Conservation (phyloP, 371 early-diverging fungal species). For the Lichtheimia ramosa region DNA sequence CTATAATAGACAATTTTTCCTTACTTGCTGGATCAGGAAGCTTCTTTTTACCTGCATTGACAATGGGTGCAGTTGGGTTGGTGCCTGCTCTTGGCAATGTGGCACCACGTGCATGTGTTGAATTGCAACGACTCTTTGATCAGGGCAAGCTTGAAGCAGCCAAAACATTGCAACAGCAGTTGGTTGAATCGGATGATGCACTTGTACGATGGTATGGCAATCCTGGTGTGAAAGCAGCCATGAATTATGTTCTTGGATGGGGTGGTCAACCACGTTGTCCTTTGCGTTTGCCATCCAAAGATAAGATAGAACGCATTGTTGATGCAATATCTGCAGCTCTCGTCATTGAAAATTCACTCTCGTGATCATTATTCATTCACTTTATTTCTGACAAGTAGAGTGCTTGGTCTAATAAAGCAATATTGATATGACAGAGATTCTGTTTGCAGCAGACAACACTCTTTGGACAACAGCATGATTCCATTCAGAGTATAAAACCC, state of each 20-base stretch:
- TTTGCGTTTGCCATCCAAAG: conserved; percentile 19
- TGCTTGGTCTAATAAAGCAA: too few relatives aligned
- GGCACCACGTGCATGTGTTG: conserved; percentile 35
- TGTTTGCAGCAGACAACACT: too few relatives aligned
- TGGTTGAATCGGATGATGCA: conserved; percentile 47
- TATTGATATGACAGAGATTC: too few relatives aligned
- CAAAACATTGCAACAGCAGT: conserved; percentile 29
- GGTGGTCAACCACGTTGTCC: conserved; percentile 44
- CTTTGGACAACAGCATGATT: too few relatives aligned
- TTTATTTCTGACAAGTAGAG: too few relatives aligned
- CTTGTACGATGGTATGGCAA: conserved; percentile 45
- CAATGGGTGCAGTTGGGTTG: conserved; percentile 41
- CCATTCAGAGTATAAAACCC: too few relatives aligned
- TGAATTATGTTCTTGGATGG: conserved; percentile 31
- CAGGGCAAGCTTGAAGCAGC: conserved; percentile 32
- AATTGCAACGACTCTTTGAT: conserved; percentile 34
- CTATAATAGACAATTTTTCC: conserved; percentile 19
- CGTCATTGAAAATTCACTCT: conserved; percentile 19
- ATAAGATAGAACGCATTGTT: conserved; percentile 15
- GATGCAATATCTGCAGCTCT: conserved; percentile 21
- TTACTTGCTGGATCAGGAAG: conserved; percentile 47
- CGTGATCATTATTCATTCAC: too few relatives aligned
- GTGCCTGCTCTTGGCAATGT: conserved; percentile 47
- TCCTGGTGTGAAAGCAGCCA: conserved; percentile 40
- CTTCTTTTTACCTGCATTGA: conserved; percentile 42